A percentile compares a stretch with the other conserved stretches of the same genome.
Conservation (phyloP, 345 rosid genomes). For the Punica granatum region DNA sequence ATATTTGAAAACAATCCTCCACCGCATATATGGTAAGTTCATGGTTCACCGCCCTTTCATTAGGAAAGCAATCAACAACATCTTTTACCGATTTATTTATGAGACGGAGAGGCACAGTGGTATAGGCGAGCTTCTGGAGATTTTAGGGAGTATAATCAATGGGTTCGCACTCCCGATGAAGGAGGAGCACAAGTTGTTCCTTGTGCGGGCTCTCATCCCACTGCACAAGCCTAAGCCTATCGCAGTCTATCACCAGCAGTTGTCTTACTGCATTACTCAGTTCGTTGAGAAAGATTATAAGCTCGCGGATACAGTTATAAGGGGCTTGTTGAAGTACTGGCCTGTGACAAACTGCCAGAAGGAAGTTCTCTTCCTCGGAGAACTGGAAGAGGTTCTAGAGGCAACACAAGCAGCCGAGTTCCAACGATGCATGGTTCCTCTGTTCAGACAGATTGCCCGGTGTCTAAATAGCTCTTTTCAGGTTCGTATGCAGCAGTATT, state of each 20-base stretch:
- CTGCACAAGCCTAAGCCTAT: constrained; percentile 78
- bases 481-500: constrained; percentile 34
- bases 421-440: constrained; percentile 76
- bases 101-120: constrained; percentile 88
- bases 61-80: constrained; percentile 70
- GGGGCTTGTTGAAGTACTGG: constrained; percentile 85
- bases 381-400: constrained; percentile 92
- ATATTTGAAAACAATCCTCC: constrained; percentile 75
- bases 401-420: constrained; percentile 80
- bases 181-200: constrained; percentile 83
- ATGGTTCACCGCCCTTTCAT: constrained; percentile 88
- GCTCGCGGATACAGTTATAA: constrained; percentile 73
- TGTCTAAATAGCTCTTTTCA: constrained; percentile 88
- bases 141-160: constrained; percentile 81
- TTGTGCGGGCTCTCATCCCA: constrained; percentile 82
- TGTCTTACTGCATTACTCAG: constrained; percentile 75
- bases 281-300: constrained; percentile 93
- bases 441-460: constrained; percentile 72
- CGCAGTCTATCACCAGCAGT: constrained; percentile 66
- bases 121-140: constrained; percentile 75
- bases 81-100: constrained; percentile 74
- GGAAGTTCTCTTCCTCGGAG: constrained; percentile 85
- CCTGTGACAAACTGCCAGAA: constrained; percentile 80
- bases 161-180: constrained; percentile 96
- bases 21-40: constrained; percentile 86